A percentile compares a stretch with the other conserved stretches of the same genome.
Evolutionary conservation across 768 basidiomycete species (phyloP).

Genomic region (Pisolithus microcarpus): DNA sequence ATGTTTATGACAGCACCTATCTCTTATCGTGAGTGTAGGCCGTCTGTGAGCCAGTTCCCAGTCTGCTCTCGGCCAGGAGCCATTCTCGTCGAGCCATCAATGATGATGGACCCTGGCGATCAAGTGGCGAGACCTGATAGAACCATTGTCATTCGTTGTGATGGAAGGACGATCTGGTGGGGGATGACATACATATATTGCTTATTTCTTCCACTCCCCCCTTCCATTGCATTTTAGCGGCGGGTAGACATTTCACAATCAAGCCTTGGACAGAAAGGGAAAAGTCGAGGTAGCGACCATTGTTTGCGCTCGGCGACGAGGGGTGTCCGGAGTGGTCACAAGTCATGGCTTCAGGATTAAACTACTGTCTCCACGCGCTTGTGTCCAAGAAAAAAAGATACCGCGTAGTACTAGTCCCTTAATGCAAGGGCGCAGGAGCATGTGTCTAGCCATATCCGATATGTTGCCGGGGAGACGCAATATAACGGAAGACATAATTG

Average conservation of each 20-base stretch:
- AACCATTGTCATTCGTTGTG: slow-evolving; percentile 13
- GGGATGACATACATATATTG: slow-evolving; percentile 9
- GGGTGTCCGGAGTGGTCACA: slow-evolving; percentile 18
- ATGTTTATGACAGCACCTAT: background rate
- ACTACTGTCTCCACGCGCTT: slow-evolving; percentile 16
- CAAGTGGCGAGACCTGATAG: slow-evolving; percentile 12
- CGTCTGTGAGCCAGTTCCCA: background rate
- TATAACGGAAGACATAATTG: slow-evolving; percentile 9
- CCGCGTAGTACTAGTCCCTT: slow-evolving; percentile 20
- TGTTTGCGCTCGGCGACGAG: slow-evolving; percentile 21
- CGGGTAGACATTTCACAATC: slow-evolving; percentile 18
- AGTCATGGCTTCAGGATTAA: slow-evolving; percentile 13
- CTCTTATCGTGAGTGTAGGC: background rate
- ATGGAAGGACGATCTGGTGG: slow-evolving; percentile 17
- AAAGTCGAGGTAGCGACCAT: slow-evolving; percentile 10
- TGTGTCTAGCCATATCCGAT: slow-evolving; percentile 19
- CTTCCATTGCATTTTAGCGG: slow-evolving; percentile 30
- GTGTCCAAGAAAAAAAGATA: slow-evolving; percentile 19
- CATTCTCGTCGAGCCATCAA: slow-evolving; percentile 15
- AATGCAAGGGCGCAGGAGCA: slow-evolving; percentile 21
- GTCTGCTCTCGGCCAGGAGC: slow-evolving; percentile 15
- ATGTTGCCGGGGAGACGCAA: slow-evolving; percentile 21
- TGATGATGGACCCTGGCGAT: slow-evolving; percentile 29
- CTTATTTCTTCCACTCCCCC: slow-evolving; percentile 15
- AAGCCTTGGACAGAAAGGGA: slow-evolving; percentile 15